Evolutionary conservation across 2,329 filamentous ascomycete species (phyloP), one percentile per base, ranked within the genome.

Genomic region (Rasamsonia emersonii): DNA sequence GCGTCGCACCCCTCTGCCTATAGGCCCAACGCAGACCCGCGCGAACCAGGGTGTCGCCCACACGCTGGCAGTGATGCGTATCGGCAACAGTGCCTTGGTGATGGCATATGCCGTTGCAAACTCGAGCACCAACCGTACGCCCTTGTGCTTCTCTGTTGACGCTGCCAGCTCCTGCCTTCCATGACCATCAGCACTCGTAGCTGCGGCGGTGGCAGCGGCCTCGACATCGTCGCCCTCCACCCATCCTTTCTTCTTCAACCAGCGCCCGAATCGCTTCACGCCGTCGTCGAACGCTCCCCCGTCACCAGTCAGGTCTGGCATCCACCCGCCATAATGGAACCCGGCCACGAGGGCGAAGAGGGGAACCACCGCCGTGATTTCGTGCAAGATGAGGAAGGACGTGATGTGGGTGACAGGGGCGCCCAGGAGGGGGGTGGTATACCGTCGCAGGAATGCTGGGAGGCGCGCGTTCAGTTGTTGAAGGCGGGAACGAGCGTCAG

Each of bases 21-120:
- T 34, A 2, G 70, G 71, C 20, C 64, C 50, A 9, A 82, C 59
- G 23, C 83, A 62, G 14, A 73, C 62, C 25, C 78, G 72, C 2
- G 88, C 88, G 67, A 96, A 93, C 82, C 85, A 93, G 3, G 91
- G 91, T 28, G 91, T 94, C 9, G 74, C 81, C 85, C 83, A 93
- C 3, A 93, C 71, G 61, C 88, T 94, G 5, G 76, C 59, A 16
- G 80, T 64, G 39, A 98, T 73, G 44, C 91, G 72, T 9, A 83
- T 49, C 0, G 91, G 86, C 41, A 98, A 56, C 37, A 96, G 52
- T 10, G 77, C 77, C 62, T 98, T 98, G 1, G 86, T 93, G 41
- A 95, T 73, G 1, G 86, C 82, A 65, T 91, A 98, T 4, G 91
- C 88, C 13, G 91, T 81, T 15, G 85, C 91, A 42, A 96, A 75